Evolutionary conservation across 2,329 filamentous ascomycete species (phyloP), one percentile per base, ranked within the genome.

Genomic region (Akanthomyces muscarius): DNA sequence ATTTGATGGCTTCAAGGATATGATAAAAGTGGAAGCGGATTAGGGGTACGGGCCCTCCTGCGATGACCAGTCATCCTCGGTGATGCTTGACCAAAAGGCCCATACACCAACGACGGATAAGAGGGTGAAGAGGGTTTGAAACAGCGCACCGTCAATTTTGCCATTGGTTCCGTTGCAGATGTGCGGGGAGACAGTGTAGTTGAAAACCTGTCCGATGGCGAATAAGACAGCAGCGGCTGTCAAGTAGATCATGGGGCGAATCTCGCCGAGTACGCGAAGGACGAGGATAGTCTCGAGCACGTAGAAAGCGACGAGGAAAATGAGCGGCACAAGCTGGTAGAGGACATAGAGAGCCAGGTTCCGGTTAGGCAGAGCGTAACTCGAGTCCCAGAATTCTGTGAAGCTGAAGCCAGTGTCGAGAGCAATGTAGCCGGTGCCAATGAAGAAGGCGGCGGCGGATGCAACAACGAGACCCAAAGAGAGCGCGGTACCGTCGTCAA

Each of bases 1-100:
- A 59, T 50, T 57, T 53, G 44, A 63, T 63, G 62, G 59, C 36
- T 65, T 45, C 52, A 65, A 66, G 53, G 21, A 36, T 30, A 44
- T 16, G 45, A 52, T 50, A n/a, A 33, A 14, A 52, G 33, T 42
- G 57, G 50, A 50, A 51, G 53, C 38, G 42, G 28, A 61, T 68
- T 65, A 71, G 59, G 78, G 75, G 67, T 83, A 83, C 58, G 76
- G 68, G 52, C 68, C 73, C 62, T 74, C 74, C 11, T 75, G 78
- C 76, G 84, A 83, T 21, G 93, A 92, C 95, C 95, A 99, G 79
- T 97, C 94, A 71, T 99, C 95, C 77, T 99, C 95, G 18, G 95
- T 99, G 71, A 99, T 99, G 78, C 92, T 97, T 53, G 92, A 96
- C 95, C 95, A 99, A 81, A 99, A 99, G 63, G 91, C 76, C 93